Evolutionary conservation across 169 alveolate genomes (phyloP), one percentile per base, ranked within the genome.

Genomic region (Plasmodium gonderi): DNA sequence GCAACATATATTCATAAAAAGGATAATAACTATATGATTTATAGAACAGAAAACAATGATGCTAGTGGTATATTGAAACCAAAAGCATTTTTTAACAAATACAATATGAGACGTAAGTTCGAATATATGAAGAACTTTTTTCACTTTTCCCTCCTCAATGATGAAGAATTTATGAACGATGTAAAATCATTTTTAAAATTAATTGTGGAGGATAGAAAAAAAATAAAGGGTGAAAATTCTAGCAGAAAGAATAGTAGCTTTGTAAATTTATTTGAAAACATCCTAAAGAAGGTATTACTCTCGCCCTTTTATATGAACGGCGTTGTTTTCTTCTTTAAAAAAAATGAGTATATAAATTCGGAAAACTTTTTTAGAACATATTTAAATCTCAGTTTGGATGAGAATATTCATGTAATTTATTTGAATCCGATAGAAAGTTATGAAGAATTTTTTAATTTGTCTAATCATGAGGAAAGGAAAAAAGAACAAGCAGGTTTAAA

Each of bases 311-410:
- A 83, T 72, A 42, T 83, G 17, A 74, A 83, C 29, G 92, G 82
- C 11, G 92, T 72, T 54, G 92, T 83, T 8, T 83, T 83, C 42
- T 72, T 83, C 42, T 83, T 72, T 49, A 83, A 83, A 83, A 83
- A 83, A 47, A 83, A 83, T 36, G 75, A 83, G 20, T 83, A 83
- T 76, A 83, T 83, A 83, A 83, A 72, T 83, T 45, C 82, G 42
- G 85, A 83, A 14, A 14, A 26, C 8, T 83, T 83, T 72, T 83
- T 83, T 42, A 83, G 26, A 14, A 38, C 29, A 33, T 69, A 64
- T 49, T 38, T 83, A 60, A 83, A 76, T 23, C 60, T 74, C 33
- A 33, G 23, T 31, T 40, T 42, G 38, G 83, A 83, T 47, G 83
- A 74, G 31, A 83, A 83, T 72, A 47, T 72, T 68, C 38, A 64